Base-by-base conservation (phyloP, 495 filamentous ascomycete genomes). In the Lasiosphaeris hirsuta region DNA sequence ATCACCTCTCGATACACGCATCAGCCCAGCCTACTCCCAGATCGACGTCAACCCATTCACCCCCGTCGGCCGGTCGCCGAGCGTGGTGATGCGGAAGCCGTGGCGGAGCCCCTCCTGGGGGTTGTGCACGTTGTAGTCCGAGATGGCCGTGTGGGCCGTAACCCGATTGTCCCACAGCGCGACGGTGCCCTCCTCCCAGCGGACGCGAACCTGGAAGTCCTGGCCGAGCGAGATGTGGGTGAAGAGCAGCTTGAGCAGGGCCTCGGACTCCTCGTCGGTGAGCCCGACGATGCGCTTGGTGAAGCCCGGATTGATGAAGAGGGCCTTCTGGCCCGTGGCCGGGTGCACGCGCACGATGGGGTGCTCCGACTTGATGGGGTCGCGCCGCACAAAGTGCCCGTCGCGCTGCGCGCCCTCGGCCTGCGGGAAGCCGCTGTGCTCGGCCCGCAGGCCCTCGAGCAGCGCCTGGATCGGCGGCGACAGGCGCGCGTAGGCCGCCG, bases 271-370 rank as follows among this genome's bases (percentile, higher is more conserved):
- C 54, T 78, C 79, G 35, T 86, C 84, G 46, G 87, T 86, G 14
- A 92, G 68, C 0, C 90, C 89, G 17, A 88, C 75, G 55, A 92
- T 89, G 48, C 82, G 80, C 61, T 84, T 91, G 51, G 90, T 86
- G 68, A 92, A 94, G 33, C 89, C 89, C 4, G 86, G 87, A 66
- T 91, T 91, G 64, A 90, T 75, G 65, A 89, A 94, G 7, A 94
- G 76, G 17, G 86, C 86, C 67, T 90, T 92, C 77, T 88, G 84
- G 35, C 88, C 88, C 0, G 89, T 91, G 1, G 86, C 88, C 54
- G 88, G 89, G 57, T 94, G 82, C 11, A 88, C 79, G 3, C 88
- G 77, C 42, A 92, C 79, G 5, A 92, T 74, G 8, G 89, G 89
- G 56, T 93, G 89, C 47, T 86, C 74, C 0, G 81, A 84, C 42